A percentile compares a stretch with the other conserved stretches of the same genome.
Evolutionary conservation across 208 protist genomes (phyloP).

Genomic region (Tritrichomonas musculus): DNA sequence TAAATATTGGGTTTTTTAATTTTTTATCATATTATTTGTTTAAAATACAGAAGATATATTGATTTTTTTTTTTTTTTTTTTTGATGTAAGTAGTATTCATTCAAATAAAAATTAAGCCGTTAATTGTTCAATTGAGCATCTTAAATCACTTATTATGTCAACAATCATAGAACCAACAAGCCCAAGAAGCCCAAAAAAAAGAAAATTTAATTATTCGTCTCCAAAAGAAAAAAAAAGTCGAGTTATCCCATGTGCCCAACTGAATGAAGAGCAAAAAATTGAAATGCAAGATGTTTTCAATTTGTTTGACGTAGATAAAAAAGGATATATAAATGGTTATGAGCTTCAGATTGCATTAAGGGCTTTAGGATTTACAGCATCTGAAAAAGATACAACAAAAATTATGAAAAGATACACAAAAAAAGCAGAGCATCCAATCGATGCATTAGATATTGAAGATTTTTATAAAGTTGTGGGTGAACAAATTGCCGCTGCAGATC

Average conservation of each 20-base stretch:
- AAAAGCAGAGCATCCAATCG: neutral
- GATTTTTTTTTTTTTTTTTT: no score
- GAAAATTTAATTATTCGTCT: no score
- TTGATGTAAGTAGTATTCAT: no score
- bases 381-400: neutral
- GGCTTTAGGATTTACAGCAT: neutral
- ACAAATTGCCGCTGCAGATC: conserved; percentile 52
- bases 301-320: neutral
- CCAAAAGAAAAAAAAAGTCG: no score
- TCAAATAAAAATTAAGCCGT: no score
- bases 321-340: neutral
- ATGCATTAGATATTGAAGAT: neutral
- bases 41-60: no score
- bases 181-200: no score
- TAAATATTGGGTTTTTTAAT: no score
- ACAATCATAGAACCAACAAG: no score
- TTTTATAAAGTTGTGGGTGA: conserved; percentile 40
- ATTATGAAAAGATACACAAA: neutral
- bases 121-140: no score
- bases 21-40: no score
- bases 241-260: neutral
- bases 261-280: neutral
- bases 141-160: no score
- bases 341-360: neutral
- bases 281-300: conserved; percentile 15